These are phyloP conservation scores for Pterocarpus macrocarpus DNA, from an alignment of 306 rosid species.

Conservation along the genomic window DNA sequence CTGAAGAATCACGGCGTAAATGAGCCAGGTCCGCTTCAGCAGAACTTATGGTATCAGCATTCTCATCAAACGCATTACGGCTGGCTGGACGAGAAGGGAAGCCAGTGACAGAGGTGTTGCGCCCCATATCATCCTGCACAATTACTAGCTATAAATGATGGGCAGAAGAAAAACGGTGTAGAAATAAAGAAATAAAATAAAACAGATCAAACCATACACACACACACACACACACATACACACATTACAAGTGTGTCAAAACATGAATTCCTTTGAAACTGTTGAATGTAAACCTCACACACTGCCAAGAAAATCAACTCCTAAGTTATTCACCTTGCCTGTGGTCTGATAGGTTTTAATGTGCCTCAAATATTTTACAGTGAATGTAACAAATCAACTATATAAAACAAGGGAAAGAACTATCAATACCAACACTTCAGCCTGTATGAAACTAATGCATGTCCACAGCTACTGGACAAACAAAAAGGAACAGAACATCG, in stretches of 20 bases:
- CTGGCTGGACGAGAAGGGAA: conserved; percentile 91
- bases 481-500: background rate
- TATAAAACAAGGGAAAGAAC: background rate
- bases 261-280: background rate
- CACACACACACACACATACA: background rate
- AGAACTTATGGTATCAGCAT: conserved; percentile 63
- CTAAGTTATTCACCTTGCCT: background rate
- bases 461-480: background rate
- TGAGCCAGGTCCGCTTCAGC: conserved; percentile 74
- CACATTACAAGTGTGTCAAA: conserved; percentile 1
- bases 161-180: background rate
- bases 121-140: conserved; percentile 91
- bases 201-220: background rate
- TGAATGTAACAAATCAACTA: conserved; percentile 20
- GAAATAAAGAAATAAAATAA: conserved; percentile 13
- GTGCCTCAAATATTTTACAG: background rate
- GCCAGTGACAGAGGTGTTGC: conserved; percentile 60
- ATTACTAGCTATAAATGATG: conserved; percentile 24
- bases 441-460: background rate
- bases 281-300: background rate
- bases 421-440: conserved; percentile 3
- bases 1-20: conserved; percentile 57
- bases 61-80: conserved; percentile 87
- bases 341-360: background rate
- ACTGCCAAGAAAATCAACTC: conserved; percentile 5